Percentiles rank a stretch among this genome's conserved stretches.
Evolutionary conservation across 495 filamentous ascomycete genomes (phyloP).

Genomic region (Wilcoxina mikolae): DNA sequence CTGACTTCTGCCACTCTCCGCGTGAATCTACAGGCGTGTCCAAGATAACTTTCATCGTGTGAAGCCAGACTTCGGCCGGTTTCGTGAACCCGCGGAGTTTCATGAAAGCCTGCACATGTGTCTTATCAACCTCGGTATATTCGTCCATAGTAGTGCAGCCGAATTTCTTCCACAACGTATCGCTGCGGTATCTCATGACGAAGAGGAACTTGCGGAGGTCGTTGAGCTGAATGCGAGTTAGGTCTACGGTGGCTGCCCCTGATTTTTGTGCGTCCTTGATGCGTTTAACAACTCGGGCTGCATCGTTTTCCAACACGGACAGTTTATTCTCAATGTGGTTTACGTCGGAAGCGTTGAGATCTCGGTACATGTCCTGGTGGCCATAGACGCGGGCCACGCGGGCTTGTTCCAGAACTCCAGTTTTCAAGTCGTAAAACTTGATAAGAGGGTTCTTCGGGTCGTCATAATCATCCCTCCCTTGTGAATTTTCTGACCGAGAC

Average conservation of each 20-base stretch:
- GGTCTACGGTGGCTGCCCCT: slow-evolving; percentile 21
- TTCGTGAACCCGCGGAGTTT: slow-evolving; percentile 31
- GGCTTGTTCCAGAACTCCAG: slow-evolving; percentile 1
- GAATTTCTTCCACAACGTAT: slow-evolving; percentile 30
- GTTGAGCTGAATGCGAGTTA: slow-evolving; percentile 33
- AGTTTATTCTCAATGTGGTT: slow-evolving; percentile 28
- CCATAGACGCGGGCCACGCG: slow-evolving; percentile 25
- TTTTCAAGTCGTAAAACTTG: slow-evolving; percentile 7
- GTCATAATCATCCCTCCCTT: no score
- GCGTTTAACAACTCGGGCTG: slow-evolving; percentile 13
- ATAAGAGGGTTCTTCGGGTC: slow-evolving; percentile 4
- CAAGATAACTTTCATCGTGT: slow-evolving; percentile 36
- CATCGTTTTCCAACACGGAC: slow-evolving; percentile 19
- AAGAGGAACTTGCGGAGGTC: slow-evolving; percentile 40
- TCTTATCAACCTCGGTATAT: slow-evolving; percentile 33
- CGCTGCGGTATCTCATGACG: slow-evolving; percentile 38
- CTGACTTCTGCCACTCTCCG: slow-evolving; percentile 27
- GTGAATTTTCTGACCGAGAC: no score
- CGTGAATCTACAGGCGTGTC: slow-evolving; percentile 34
- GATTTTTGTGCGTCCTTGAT: slow-evolving; percentile 19
- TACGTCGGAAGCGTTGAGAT: slow-evolving; percentile 9
- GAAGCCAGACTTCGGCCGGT: slow-evolving; percentile 41
- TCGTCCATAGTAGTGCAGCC: slow-evolving; percentile 24
- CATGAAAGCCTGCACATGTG: slow-evolving; percentile 34
- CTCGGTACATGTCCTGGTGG: slow-evolving; percentile 31